Conservation (phyloP, 176 grass and related monocot species). For the sorghum (Sorghum bicolor) region Sorghum_bicolor_NCBIv3 NC_012871.2:77159501-77160000, state of each 20-base stretch:
- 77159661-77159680: not conserved
- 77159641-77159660: not conserved
- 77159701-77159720: not conserved
- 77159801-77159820: not conserved
- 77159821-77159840: not conserved
- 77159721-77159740: not conserved
- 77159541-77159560: not conserved
- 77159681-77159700: not conserved
- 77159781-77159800: not conserved
- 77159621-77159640: not conserved
- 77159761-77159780: not conserved
- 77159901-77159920: not conserved
- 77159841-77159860: not conserved
- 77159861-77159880: not conserved
- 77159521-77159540: not conserved
- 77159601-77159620: not conserved
- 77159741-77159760: not conserved
- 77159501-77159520: not conserved
- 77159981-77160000: not conserved
- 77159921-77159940: not conserved
- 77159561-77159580: not conserved
- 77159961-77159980: not conserved
- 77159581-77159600: not conserved
- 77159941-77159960: not conserved
- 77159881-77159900: not conserved